Evolutionary conservation across 805 yeast species (phyloP).

Genomic region (Wickerhamiella dianesei): DNA sequence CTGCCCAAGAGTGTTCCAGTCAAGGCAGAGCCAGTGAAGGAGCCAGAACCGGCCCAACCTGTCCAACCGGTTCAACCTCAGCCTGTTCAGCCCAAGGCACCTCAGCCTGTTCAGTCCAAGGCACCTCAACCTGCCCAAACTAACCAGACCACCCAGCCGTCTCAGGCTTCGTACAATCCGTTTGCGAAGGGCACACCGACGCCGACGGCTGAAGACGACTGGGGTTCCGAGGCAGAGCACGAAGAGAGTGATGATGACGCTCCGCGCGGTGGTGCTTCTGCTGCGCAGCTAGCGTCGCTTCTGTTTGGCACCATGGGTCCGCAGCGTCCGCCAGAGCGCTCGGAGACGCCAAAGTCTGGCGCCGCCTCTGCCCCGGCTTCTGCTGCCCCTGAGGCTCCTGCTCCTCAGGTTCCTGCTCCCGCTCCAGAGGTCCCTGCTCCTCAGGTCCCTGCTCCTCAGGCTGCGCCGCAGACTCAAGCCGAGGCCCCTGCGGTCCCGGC

Average conservation of each 20-base stretch:
- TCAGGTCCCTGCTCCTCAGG: slow-evolving; percentile 13
- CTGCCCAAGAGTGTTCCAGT: neutral
- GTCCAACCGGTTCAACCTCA: neutral
- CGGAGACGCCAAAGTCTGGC: slow-evolving; percentile 4
- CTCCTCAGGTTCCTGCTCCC: slow-evolving; percentile 24
- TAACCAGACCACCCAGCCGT: slow-evolving; percentile 1
- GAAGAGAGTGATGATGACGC: slow-evolving; percentile 24
- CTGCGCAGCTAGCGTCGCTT: slow-evolving; percentile 31
- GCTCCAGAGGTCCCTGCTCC: slow-evolving; percentile 3
- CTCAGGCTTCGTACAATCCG: slow-evolving; percentile 9
- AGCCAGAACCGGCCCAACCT: slow-evolving; percentile 2
- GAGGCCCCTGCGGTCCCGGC: neutral
- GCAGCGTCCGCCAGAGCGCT: slow-evolving; percentile 16
- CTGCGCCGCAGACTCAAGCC: slow-evolving; percentile 11
- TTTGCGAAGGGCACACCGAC: slow-evolving; percentile 15
- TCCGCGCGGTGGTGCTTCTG: slow-evolving; percentile 25
- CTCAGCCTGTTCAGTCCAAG: slow-evolving; percentile 5
- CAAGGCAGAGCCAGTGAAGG: neutral
- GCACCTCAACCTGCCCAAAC: no score
- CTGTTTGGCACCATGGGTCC: slow-evolving; percentile 31
- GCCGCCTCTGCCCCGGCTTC: slow-evolving; percentile 21
- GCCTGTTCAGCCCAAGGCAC: slow-evolving; percentile 2
- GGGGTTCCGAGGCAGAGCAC: slow-evolving; percentile 22
- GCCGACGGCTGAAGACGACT: slow-evolving; percentile 19
- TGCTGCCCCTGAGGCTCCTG: slow-evolving; percentile 26